Evolutionary conservation across 2,329 filamentous ascomycete genomes (phyloP).

Genomic region (Chrysosporium keratinophilum): DNA sequence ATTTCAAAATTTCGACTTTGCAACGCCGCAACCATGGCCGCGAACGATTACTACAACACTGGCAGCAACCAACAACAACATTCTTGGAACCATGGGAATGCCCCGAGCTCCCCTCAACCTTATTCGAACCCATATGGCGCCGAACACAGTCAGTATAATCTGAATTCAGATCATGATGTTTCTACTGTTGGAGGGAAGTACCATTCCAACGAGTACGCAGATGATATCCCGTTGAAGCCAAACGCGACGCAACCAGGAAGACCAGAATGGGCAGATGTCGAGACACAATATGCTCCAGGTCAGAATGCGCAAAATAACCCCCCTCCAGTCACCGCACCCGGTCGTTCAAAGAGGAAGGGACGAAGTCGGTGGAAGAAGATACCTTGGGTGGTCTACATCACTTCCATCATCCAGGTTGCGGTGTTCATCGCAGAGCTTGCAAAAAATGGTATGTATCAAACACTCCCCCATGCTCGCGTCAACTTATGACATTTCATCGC

Average conservation of each 20-base stretch:
- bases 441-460: constrained; percentile 57
- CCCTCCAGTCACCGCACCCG: constrained; percentile 19
- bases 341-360: constrained; percentile 28
- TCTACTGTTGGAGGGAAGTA: constrained; percentile 22
- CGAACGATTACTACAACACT: constrained; percentile 27
- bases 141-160: constrained; percentile 29
- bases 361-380: constrained; percentile 50
- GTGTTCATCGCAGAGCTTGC: constrained; percentile 87
- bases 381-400: constrained; percentile 72
- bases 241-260: constrained; percentile 26
- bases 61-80: constrained; percentile 4
- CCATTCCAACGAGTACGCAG: constrained; percentile 31
- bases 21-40: constrained; percentile 30
- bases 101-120: constrained; percentile 11
- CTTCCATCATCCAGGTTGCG: constrained; percentile 64
- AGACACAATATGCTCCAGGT: constrained; percentile 39
- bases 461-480: constrained; percentile 11
- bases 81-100: constrained; percentile 8
- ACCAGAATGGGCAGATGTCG: constrained; percentile 35
- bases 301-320: constrained; percentile 44
- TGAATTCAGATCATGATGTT: constrained; percentile 26
- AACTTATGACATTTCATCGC: background rate
- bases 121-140: constrained; percentile 34
- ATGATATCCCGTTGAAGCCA: constrained; percentile 35
- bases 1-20: background rate